These are phyloP conservation scores for Phaeosphaeria sp. DNA, from an alignment of 2,329 filamentous ascomycete species.

Conservation along the genomic window DNA sequence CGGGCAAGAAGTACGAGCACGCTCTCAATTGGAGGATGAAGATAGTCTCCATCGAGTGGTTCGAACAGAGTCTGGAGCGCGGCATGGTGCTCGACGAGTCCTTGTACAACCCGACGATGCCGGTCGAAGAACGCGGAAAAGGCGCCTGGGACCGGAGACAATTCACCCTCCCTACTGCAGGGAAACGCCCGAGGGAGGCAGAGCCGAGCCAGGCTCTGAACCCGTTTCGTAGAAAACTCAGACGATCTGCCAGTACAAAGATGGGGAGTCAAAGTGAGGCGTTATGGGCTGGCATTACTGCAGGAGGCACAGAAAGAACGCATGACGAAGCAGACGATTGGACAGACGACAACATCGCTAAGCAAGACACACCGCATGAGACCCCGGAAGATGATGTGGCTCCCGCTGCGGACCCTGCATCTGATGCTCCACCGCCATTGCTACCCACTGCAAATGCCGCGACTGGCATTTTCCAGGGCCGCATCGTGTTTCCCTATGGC, in stretches of 20 bases:
- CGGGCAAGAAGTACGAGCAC: slow-evolving; percentile 88
- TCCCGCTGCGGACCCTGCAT: slow-evolving; percentile 21
- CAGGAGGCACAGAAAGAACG: slow-evolving; percentile 33
- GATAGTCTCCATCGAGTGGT: slow-evolving; percentile 83
- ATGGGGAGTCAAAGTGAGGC: slow-evolving; percentile 79
- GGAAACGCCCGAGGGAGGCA: slow-evolving; percentile 42
- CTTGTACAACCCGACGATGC: slow-evolving; percentile 79
- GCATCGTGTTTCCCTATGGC: slow-evolving; percentile 51
- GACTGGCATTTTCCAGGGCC: slow-evolving; percentile 53
- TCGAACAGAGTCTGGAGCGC: slow-evolving; percentile 79
- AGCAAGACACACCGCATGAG: slow-evolving; percentile 25
- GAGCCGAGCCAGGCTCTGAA: slow-evolving; percentile 52
- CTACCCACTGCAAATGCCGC: slow-evolving; percentile 6
- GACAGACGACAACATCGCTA: slow-evolving; percentile 29
- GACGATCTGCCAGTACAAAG: slow-evolving; percentile 85
- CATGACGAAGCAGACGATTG: slow-evolving; percentile 41
- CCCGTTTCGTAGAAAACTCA: slow-evolving; percentile 72
- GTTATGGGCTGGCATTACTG: slow-evolving; percentile 90
- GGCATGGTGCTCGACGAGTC: slow-evolving; percentile 90
- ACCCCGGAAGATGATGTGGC: slow-evolving; percentile 11
- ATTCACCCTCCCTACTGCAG: slow-evolving; percentile 51
- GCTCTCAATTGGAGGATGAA: slow-evolving; percentile 83
- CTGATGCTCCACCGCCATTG: slow-evolving; percentile 3
- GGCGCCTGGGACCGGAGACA: slow-evolving; percentile 70
- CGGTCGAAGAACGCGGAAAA: slow-evolving; percentile 72